These are phyloP conservation scores for Stemphylium vesicarium DNA, from an alignment of 2,329 filamentous ascomycete species.

Conservation along the genomic window DNA sequence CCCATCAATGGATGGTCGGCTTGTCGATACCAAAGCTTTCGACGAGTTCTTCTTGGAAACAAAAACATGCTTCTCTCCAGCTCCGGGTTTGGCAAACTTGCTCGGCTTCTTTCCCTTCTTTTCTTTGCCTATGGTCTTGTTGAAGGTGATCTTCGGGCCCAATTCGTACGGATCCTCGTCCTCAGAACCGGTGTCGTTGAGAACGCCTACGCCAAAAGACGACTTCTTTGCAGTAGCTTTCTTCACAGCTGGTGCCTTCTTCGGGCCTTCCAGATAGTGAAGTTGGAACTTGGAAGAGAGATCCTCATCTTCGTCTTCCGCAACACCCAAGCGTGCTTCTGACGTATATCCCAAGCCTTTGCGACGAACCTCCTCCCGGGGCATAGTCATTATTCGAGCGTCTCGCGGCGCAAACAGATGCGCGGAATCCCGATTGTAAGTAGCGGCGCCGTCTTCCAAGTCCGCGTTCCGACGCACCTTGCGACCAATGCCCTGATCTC, in stretches of 20 bases:
- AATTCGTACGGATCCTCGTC: constrained; percentile 95
- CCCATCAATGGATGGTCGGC: constrained; percentile 80
- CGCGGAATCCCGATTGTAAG: constrained; percentile 46
- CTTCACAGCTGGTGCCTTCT: constrained; percentile 30
- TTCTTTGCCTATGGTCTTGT: constrained; percentile 77
- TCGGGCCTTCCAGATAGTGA: constrained; percentile 32
- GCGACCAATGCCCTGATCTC: constrained; percentile 90
- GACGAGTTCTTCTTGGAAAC: constrained; percentile 68
- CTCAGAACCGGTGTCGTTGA: constrained; percentile 94
- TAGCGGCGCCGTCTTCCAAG: constrained; percentile 60
- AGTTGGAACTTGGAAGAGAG: constrained; percentile 21
- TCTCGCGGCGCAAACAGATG: constrained; percentile 89
- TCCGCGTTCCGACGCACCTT: constrained; percentile 78
- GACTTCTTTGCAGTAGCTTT: constrained; percentile 64
- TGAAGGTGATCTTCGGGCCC: constrained; percentile 89
- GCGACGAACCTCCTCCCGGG: constrained; percentile 67
- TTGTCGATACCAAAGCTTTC: constrained; percentile 52
- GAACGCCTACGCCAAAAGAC: constrained; percentile 83
- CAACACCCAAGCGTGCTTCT: constrained; percentile 59
- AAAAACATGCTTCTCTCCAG: constrained; percentile 74
- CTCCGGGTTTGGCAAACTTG: constrained; percentile 66
- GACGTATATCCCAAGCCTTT: constrained; percentile 74
- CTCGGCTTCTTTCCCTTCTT: constrained; percentile 70
- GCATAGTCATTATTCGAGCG: constrained; percentile 69
- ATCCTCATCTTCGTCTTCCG: constrained; percentile 33